Evolutionary conservation across 2,329 filamentous ascomycete genomes (phyloP).

Genomic region (Scleromitrula shiraiana): DNA sequence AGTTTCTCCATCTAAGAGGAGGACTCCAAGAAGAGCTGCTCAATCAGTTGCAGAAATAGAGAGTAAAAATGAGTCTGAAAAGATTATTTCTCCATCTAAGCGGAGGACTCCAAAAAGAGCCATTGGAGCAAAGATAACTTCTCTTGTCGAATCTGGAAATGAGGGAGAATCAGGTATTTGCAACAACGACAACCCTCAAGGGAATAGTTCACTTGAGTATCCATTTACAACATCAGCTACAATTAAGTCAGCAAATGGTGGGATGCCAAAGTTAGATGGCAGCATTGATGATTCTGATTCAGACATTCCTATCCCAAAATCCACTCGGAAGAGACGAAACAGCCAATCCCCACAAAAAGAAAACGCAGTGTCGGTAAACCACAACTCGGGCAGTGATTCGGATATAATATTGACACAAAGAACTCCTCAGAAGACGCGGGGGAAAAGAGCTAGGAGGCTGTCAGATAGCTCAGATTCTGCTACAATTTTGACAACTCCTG

Average conservation of each 20-base stretch:
- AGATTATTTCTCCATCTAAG: neutral
- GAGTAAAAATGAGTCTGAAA: neutral
- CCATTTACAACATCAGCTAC: too few relatives aligned
- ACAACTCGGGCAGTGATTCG: too few relatives aligned
- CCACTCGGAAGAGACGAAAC: neutral
- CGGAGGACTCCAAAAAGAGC: neutral
- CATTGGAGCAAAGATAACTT: neutral
- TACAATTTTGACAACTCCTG: neutral
- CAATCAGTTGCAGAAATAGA: neutral
- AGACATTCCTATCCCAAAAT: neutral
- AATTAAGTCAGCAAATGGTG: too few relatives aligned
- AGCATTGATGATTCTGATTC: neutral
- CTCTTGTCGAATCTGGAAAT: neutral
- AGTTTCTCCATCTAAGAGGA: too few relatives aligned
- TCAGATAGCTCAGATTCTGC: neutral
- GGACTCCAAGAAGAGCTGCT: neutral
- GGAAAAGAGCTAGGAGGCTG: neutral
- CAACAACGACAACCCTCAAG: too few relatives aligned
- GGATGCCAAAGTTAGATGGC: too few relatives aligned
- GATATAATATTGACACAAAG: neutral
- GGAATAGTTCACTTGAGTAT: too few relatives aligned
- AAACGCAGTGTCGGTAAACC: too few relatives aligned
- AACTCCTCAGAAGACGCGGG: neutral
- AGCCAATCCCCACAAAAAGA: neutral
- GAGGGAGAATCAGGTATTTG: neutral